Conservation (phyloP, 2,329 filamentous ascomycete species). For the Fusarium sp. region DNA sequence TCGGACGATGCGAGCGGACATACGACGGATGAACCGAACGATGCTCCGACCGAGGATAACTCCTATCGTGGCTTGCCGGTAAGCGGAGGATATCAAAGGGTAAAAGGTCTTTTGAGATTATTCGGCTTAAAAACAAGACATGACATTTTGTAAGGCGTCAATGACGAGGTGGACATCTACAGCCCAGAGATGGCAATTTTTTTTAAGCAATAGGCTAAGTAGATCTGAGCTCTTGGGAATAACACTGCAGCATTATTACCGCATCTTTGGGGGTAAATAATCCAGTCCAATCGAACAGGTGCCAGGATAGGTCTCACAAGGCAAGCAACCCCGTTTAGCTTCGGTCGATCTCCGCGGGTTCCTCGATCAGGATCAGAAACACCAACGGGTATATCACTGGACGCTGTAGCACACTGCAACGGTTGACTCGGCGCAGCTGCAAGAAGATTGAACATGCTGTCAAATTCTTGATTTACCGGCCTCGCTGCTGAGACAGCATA, state of each 20-base stretch:
- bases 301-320: neutral
- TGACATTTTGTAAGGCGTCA: slow-evolving; percentile 18
- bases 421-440: neutral
- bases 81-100: slow-evolving; percentile 18
- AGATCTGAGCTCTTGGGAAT: neutral
- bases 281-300: neutral
- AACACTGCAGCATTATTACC: neutral
- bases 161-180: slow-evolving; percentile 8
- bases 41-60: slow-evolving; percentile 35
- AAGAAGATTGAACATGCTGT: neutral
- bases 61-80: neutral
- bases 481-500: slow-evolving; percentile 14
- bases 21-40: slow-evolving; percentile 33
- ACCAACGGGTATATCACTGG: neutral
- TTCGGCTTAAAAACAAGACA: neutral
- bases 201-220: neutral
- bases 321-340: neutral
- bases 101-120: neutral
- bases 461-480: neutral
- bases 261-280: neutral
- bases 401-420: neutral
- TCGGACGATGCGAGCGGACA: slow-evolving; percentile 35
- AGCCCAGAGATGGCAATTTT: neutral
- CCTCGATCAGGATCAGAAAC: neutral
- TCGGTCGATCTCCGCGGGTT: neutral